These are phyloP conservation scores for Blastobotrys chiropterorum DNA, from an alignment of 805 yeast species.

Conservation along the genomic window DNA sequence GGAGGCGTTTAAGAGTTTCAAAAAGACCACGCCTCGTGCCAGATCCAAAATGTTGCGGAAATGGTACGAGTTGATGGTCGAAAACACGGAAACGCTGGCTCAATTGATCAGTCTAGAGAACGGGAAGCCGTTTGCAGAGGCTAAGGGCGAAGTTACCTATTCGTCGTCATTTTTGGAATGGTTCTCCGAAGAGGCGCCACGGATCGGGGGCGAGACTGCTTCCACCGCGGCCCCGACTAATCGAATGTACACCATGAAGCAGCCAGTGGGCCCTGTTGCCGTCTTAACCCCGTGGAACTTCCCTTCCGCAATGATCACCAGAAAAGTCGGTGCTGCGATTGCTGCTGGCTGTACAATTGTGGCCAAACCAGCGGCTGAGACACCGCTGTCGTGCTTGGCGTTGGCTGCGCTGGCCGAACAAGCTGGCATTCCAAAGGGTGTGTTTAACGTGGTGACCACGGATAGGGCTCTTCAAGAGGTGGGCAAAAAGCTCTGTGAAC, in stretches of 20 bases:
- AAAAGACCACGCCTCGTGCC: constrained; percentile 48
- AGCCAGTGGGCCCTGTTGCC: constrained; percentile 78
- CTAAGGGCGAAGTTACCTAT: constrained; percentile 59
- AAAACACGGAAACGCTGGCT: constrained; percentile 59
- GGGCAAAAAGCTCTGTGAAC: constrained; percentile 35
- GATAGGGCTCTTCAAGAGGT: constrained; percentile 33
- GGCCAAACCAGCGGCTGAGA: constrained; percentile 69
- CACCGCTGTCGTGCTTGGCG: constrained; percentile 69
- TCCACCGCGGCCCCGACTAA: constrained; percentile 41
- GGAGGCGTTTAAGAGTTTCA: constrained; percentile 46
- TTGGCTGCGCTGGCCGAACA: constrained; percentile 51
- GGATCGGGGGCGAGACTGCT: constrained; percentile 51
- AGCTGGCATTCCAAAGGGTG: constrained; percentile 71
- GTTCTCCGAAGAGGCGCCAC: constrained; percentile 59
- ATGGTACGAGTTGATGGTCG: constrained; percentile 48
- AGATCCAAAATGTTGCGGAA: constrained; percentile 49
- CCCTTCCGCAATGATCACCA: constrained; percentile 69
- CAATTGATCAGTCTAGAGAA: constrained; percentile 58
- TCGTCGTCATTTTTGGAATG: constrained; percentile 81
- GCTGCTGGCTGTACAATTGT: constrained; percentile 79
- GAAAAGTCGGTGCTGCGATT: constrained; percentile 67
- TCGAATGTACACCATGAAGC: constrained; percentile 52
- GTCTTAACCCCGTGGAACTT: constrained; percentile 80
- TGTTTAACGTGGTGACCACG: constrained; percentile 53
- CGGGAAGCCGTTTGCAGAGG: constrained; percentile 66